Base-by-base conservation (phyloP, 2,329 filamentous ascomycete species). In the Arthroderma sp. region DNA sequence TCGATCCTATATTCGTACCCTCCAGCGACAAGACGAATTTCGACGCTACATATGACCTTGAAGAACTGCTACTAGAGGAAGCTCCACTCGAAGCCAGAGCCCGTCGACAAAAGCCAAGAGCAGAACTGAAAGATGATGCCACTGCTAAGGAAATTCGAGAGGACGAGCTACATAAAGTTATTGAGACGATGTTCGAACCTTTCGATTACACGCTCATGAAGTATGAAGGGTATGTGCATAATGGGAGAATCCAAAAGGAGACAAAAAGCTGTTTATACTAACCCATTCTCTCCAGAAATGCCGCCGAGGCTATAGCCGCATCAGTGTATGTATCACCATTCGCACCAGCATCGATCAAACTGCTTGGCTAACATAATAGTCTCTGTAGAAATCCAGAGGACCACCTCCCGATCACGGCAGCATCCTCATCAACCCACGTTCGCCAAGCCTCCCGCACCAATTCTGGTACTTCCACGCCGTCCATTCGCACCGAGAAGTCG, bases 1-100 rank as follows among this genome's bases (percentile, higher is more conserved):
- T 96, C 38, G 82, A 88, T 54, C 91, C 91, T 0, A 79, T 96
- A 3, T 98, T 98, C 61, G 77, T 83, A 15, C 91, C 91, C 0
- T 94, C 89, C 0, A 88, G 86, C 45, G 91, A 96, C 40, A 98
- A 98, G 74, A 96, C 91, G 3, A 98, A 98, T 62, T 98, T 98
- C 54, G 91, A 98, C 64, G 91, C 91, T 4, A 98, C 91, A 0
- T 96, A 98, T 60, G 91, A 98, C 63, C 68, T 98, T 42, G 91
- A 98, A 60, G 91, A 98, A 62, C 65, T 98, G 15, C 68, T 98
- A 1, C 66, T 98, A 38, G 91, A 98, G 64, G 91, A 98, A 61
- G 91, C 91, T 8, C 91, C 91, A 1, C 68, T 98, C 4, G 91
- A 98, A 64, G 91, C 91, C 45, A 75, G 91, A 57, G 87, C 91